Evolutionary conservation across 768 basidiomycete genomes (phyloP), one percentile per base, ranked within the genome.

Genomic region (Leucocoprinus sp.): DNA sequence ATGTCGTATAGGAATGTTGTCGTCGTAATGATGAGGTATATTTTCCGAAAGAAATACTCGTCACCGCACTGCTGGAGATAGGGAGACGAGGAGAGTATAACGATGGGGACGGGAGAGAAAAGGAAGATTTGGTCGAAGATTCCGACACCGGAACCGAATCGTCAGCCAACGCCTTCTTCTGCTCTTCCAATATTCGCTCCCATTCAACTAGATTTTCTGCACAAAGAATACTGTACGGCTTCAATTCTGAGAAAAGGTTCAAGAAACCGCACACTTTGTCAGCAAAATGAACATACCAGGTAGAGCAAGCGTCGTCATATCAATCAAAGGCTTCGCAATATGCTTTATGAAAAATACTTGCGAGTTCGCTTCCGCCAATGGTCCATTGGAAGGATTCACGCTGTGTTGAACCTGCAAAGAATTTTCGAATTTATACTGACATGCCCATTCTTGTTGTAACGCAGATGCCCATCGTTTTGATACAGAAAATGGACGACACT

Each of bases 401-500:
- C 79, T 82, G 11, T 74, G 66, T 14, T 84, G 82, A 23, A 98
- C 69, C 27, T 80, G 73, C 43, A 91, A 77, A 44, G 80, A 75
- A 51, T 77, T 73, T 61, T 99, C 96, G 3, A 97, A 74, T n/a
- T 73, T 68, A 1, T 91, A 86, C 62, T 99, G 96, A 8, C 78
- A 79, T 6, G 78, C 72, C 96, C 96, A 98, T 65, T 99, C 96
- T 43, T 82, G 72, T 64, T 84, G 77, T 29, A 99, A 64, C 2
- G 89, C 92, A 11, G 78, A 71, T 6, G 93, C 92, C 96, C 96
- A 99, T 52, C 90, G 82, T 55, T 87, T 80, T 2, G 91, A 90
- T 11, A 96, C 88, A n/a, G 78, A 69, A 52, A 90, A 87, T 1
- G 96, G 95, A 15, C 95, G 92, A 52, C 84, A 84, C 93, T 97